phyloP scores from a whole-genome alignment of 2,329 filamentous ascomycete genomes.

The Bipolaris sorokiniana region DNA sequence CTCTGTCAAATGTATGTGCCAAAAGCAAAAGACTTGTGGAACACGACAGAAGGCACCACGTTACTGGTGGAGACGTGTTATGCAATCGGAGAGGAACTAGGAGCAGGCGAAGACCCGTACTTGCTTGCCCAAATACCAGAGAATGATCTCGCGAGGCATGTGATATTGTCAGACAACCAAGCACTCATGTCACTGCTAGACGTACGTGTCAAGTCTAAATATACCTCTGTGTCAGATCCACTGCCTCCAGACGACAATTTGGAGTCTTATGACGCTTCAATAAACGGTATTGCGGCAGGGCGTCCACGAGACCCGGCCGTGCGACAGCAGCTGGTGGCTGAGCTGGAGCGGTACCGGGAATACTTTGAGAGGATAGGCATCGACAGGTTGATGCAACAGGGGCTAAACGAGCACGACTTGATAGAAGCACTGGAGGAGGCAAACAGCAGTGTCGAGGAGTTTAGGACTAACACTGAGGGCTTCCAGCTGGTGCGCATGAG shows the following conservation, averaged over 20 bases:
- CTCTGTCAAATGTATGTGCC: constrained; percentile 77
- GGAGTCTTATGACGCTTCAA: constrained; percentile 28
- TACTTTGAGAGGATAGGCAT: constrained; percentile 41
- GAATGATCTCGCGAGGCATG: constrained; percentile 70
- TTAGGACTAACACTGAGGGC: constrained; percentile 33
- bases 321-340: constrained; percentile 29
- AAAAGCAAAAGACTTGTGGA: constrained; percentile 84
- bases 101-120: constrained; percentile 37
- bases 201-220: constrained; percentile 60
- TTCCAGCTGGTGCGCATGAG: constrained; percentile 26
- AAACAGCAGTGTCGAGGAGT: constrained; percentile 35
- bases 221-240: constrained; percentile 76
- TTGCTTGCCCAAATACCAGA: constrained; percentile 41
- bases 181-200: constrained; percentile 74
- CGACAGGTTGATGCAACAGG: constrained; percentile 23
- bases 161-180: constrained; percentile 77
- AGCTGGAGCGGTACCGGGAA: constrained; percentile 32
- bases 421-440: constrained; percentile 26
- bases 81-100: constrained; percentile 46
- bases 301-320: constrained; percentile 10
- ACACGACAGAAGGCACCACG: constrained; percentile 71
- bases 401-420: constrained; percentile 28
- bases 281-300: background rate
- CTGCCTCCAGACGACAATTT: constrained; percentile 68
- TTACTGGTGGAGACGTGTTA: constrained; percentile 74